Evolutionary conservation across 2,329 filamentous ascomycete genomes (phyloP), one percentile per base, ranked within the genome.

Genomic region (Beauveria medogensis): DNA sequence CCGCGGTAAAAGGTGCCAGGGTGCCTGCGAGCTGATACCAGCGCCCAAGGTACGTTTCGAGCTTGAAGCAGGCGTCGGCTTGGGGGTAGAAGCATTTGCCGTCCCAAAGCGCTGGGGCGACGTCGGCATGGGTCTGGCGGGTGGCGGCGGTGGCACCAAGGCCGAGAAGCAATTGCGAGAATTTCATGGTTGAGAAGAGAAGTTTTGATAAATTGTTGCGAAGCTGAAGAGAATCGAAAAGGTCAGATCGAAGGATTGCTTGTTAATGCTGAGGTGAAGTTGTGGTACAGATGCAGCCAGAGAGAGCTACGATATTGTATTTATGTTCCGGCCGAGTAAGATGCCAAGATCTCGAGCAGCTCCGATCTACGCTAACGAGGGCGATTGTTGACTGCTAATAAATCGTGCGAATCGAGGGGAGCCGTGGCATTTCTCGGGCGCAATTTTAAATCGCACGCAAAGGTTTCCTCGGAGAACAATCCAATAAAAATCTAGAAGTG

Each of bases 21-120:
- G 69, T 72, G 37, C 70, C 70, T 14, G 70, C 70, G 22, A 72
- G 69, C 64, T 72, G 69, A 55, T 71, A 72, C 70, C 70, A 72
- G 51, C 69, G 68, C 14, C 70, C 70, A 24, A 71, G 68, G 61
- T 72, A 72, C 18, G 69, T 64, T 37, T 66, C 64, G 37, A 72
- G 65, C 20, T 67, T 61, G 55, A 72, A 72, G 20, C 62, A 65
- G 20, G 64, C 57, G 59, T 72, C 70, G 26, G 67, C 62, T 7
- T 65, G 63, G 9, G 70, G 70, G 56, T 72, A 72, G 65, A 67
- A 72, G 59, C 70, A 72, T 14, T 64, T 55, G 26, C 70, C 70
- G 52, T 72, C 70, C 68, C 67, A 72, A 14, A 66, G 55, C 1
- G 70, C 67, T 10, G 69, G 69, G 9, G 71, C 67, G 28, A 68